Evolutionary conservation across 495 filamentous ascomycete genomes (phyloP).

Genomic region (Articulospora tetracladia): DNA sequence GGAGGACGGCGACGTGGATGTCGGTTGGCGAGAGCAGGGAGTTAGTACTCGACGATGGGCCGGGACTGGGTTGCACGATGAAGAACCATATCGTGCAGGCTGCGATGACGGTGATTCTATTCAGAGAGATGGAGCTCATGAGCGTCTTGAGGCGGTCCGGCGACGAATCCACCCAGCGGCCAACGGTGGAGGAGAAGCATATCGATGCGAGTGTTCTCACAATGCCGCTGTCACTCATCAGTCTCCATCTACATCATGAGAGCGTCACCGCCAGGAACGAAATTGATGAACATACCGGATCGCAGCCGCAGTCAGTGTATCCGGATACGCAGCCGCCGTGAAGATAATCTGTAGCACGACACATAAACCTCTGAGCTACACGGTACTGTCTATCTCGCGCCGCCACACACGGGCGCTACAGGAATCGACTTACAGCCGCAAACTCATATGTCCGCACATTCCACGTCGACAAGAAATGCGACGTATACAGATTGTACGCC

Average conservation of each 20-base stretch:
- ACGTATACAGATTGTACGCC: constrained; percentile 45
- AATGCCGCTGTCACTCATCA: constrained; percentile 27
- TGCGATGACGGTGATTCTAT: constrained; percentile 44
- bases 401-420: constrained; percentile 24
- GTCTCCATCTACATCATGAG: constrained; percentile 25
- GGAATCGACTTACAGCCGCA: constrained; percentile 39
- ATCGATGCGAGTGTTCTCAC: constrained; percentile 34
- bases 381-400: constrained; percentile 19
- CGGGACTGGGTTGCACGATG: constrained; percentile 27
- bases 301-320: constrained; percentile 45
- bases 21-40: not conserved
- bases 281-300: constrained; percentile 29
- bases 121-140: constrained; percentile 35
- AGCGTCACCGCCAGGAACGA: not conserved
- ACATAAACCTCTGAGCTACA: not conserved
- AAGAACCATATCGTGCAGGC: constrained; percentile 45
- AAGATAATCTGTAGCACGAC: constrained; percentile 36
- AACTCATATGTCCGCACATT: constrained; percentile 69
- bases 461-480: constrained; percentile 67
- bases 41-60: not conserved
- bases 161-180: constrained; percentile 42
- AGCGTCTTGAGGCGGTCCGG: constrained; percentile 38
- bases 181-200: constrained; percentile 37
- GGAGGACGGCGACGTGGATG: constrained; percentile 1
- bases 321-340: constrained; percentile 54